Conservation (phyloP, 495 filamentous ascomycete species). For the Penicillium psychrofluorescens region DNA sequence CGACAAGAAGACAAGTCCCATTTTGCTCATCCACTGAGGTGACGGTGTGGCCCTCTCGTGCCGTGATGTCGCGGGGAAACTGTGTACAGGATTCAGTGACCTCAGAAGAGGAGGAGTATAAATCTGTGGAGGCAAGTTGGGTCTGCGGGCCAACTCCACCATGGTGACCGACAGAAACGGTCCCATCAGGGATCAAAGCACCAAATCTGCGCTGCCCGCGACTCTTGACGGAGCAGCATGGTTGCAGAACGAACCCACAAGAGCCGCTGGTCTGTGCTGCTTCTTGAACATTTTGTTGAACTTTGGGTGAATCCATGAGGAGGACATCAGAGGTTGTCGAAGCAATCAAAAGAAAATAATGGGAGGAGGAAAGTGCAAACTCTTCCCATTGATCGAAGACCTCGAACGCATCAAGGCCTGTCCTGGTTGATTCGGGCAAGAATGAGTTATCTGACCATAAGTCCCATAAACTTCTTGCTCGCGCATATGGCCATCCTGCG, state of each 20-base stretch:
- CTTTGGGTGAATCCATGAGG: neutral
- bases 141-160: constrained; percentile 57
- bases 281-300: neutral
- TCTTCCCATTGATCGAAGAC: constrained; percentile 97
- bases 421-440: constrained; percentile 46
- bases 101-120: constrained; percentile 35
- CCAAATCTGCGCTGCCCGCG: constrained; percentile 33
- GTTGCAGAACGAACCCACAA: constrained; percentile 11
- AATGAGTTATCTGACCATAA: constrained; percentile 66
- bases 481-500: constrained; percentile 56
- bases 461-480: constrained; percentile 64
- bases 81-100: constrained; percentile 10
- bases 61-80: constrained; percentile 33
- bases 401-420: constrained; percentile 57
- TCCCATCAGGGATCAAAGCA: constrained; percentile 29
- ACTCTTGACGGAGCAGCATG: constrained; percentile 7
- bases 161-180: constrained; percentile 37
- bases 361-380: constrained; percentile 75
- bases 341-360: constrained; percentile 79
- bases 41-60: constrained; percentile 72
- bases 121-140: constrained; percentile 53
- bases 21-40: constrained; percentile 41
- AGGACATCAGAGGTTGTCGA: constrained; percentile 10
- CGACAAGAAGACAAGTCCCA: constrained; percentile 55
- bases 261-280: constrained; percentile 3